Evolutionary conservation across 768 basidiomycete genomes (phyloP), one percentile per base, ranked within the genome.

Genomic region (Psilocybe tampanensis): DNA sequence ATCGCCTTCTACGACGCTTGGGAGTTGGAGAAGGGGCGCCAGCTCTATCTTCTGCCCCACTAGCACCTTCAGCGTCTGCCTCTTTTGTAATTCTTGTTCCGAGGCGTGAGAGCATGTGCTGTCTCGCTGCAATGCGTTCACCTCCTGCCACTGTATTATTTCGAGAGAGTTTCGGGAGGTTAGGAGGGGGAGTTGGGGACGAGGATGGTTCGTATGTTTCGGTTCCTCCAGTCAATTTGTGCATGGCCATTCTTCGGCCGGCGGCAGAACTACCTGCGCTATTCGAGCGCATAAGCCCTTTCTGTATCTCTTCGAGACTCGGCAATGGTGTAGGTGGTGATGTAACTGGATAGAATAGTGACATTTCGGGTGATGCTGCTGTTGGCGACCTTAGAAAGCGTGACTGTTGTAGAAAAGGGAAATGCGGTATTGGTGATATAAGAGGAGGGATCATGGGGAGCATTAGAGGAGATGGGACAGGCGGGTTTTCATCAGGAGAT

Each of bases 71-170:
- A 22, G 80, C 79, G 59, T 91, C 89, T 1, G 83, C 76, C 62
- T 88, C 86, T 55, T 85, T 81, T 9, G 75, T 76, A 34, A 82
- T 71, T 53, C 83, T 75, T 26, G 84, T 82, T n/a, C 80, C 81
- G 17, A 92, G 74, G 9, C 84, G 79, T 52, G 78, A 82, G 36
- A 91, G 76, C 76, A 93, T 79, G 50, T 86, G 76, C 63, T 84
- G 82, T 42, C 92, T 81, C 12, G 88, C 90, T 24, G 84, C 89
- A 26, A 80, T 79, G 32, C 92, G 86, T 65, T 92, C 92, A 24
- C 89, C 90, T 6, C 90, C 92, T 1, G 91, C 83, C 13, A 92
- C 86, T 17, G 92, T 94, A 65, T 93, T 92, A 64, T 89, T 92
- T 54, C 92, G 81, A 52, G 73, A 75, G 29, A 88, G 72, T 59